Base-by-base conservation (phyloP, 2,329 filamentous ascomycete species). In the Periconia macrospinosa region DNA sequence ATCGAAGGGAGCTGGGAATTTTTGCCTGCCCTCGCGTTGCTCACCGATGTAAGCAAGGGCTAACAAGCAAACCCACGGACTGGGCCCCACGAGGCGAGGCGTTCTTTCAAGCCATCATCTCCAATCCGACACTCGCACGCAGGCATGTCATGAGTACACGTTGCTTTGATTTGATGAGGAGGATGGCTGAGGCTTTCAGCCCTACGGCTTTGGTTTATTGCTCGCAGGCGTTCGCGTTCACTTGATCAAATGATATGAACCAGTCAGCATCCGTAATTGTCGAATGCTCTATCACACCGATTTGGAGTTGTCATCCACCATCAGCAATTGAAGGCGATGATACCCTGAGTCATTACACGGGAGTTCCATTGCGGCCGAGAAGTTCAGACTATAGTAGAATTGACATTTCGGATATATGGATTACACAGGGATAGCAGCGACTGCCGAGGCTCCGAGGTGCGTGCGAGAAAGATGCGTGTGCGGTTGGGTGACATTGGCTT, bases 41-140 rank as follows among this genome's bases (percentile, higher is more conserved):
- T 54, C 56, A 63, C 60, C 60, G 58, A 63, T 63, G 56, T 55
- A 43, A 58, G 60, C 53, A 51, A 30, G 40, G 40, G 47, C 33
- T 46, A 45, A 52, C 30, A 11, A 13, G 33, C 15, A 37, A 37
- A 37, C 11, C 11, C 33, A 37, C 23, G 8, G 5, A 27, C 23
- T 6, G 33, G 6, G 33, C 33, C 56, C 50, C 43, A 57, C 55
- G 58, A 57, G 56, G 55, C 17, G 37, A 20, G 45, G 45, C 27
- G 54, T 47, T 52, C 45, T 33, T 27, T 27, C 23, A 27, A n/a
- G 23, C 23, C 23, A 27, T 27, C 23, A 27, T 27, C 23, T 8
- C 23, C 23, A 27, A 27, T 27, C 23, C 23, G 5, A 8, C 23
- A 27, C 45, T 53, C 49, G 33, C 27, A 17, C 33, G 18, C 20